phyloP scores from a whole-genome alignment of 345 rosid species.

The Syzygium jambos region DNA sequence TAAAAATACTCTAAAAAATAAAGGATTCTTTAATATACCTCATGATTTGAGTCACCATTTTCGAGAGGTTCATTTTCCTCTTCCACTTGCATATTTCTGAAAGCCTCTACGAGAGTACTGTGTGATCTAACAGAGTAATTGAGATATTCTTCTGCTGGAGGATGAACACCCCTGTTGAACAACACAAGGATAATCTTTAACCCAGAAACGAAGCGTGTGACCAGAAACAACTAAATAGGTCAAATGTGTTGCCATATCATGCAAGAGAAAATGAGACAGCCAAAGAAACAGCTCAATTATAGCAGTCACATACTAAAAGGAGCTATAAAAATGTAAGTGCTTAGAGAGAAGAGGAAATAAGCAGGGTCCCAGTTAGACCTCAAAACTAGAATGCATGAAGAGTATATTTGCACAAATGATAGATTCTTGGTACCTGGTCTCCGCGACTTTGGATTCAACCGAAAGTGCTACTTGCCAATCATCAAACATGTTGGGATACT shows the following conservation, averaged over 20 bases:
- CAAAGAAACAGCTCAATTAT: background rate
- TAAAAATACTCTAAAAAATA: background rate
- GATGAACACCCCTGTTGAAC: conserved; percentile 45
- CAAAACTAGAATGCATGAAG: background rate
- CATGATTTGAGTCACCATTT: conserved; percentile 75
- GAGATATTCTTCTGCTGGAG: conserved; percentile 57
- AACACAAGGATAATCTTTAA: conserved; percentile 7
- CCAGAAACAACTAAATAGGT: background rate
- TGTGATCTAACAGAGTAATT: conserved; percentile 62
- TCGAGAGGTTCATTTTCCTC: conserved; percentile 78
- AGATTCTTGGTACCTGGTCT: conserved; percentile 47
- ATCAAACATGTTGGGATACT: conserved; percentile 93
- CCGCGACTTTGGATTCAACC: conserved; percentile 67
- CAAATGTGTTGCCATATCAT: background rate
- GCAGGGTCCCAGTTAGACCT: background rate
- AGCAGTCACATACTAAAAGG: background rate
- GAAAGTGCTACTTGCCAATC: conserved; percentile 98
- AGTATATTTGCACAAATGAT: background rate
- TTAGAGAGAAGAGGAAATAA: background rate
- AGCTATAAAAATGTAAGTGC: background rate
- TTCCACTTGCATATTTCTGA: conserved; percentile 78
- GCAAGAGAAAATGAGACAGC: background rate
- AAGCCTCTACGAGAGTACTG: conserved; percentile 80
- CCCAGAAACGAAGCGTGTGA: background rate
- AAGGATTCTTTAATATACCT: conserved; percentile 34